Base-by-base conservation (phyloP, 2,329 filamentous ascomycete genomes). In the Colletotrichum scovillei region DNA sequence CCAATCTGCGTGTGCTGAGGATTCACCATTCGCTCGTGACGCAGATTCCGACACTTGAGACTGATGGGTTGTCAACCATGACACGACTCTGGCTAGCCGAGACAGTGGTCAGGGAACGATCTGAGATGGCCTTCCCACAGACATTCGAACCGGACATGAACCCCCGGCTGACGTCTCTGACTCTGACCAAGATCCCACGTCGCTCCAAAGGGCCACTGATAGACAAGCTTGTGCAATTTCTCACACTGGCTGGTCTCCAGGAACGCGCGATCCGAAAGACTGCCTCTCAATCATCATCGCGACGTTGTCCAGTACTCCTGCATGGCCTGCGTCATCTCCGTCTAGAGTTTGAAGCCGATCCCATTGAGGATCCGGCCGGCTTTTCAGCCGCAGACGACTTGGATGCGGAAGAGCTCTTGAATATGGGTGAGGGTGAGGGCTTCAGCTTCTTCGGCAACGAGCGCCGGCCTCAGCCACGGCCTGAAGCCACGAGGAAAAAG, bases 21-120 rank as follows among this genome's bases (percentile, higher is more conserved):
- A 81, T 91, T 6, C 90, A 92, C 64, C 90, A 92, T 77, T 92
- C 90, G 0, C 75, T 91, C 2, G 85, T 92, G 6, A 92, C 90
- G 0, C 84, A 86, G 53, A 82, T 89, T 9, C 87, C 87, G 2
- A 86, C 85, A 0, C 74, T 90, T 4, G 73, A 82, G 5, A 79
- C 82, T 8, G 79, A 82, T 1, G 80, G 80, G 11, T 76, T 86
- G 4, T 82, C 84, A 3, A 75, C 78, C 3, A 75, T 84, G 69
- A 79, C 81, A 9, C 78, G 82, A 3, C 56, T 83, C 9, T 84
- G 83, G 75, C 73, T 88, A 8, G 85, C 87, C 4, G 88, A 90
- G 77, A 86, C 80, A 0, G 75, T 77, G 1, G 76, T 90, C 53
- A 82, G 83, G 11, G 80, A 81, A 46, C 82, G 84, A n/a, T 81